These are phyloP conservation scores for Phytophthora cryptogea DNA, from an alignment of 352 stramenopile species.

Conservation along the genomic window DNA sequence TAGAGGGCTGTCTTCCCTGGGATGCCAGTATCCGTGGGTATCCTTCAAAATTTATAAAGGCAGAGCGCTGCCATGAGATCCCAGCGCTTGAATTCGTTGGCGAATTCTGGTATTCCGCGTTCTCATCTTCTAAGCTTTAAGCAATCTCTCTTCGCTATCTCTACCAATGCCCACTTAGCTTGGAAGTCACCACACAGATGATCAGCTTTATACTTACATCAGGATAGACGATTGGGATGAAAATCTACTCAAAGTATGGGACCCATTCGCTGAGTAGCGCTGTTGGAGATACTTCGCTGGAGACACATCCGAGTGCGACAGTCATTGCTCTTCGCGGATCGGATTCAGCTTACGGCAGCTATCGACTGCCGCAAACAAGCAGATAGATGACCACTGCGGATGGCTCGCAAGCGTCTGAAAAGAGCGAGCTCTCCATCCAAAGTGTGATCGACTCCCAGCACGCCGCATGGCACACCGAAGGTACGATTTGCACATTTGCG, in stretches of 20 bases:
- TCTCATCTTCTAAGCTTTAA: too few relatives aligned
- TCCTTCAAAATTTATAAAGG: too few relatives aligned
- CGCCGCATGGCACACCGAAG: too few relatives aligned
- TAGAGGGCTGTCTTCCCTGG: not conserved
- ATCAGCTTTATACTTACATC: too few relatives aligned
- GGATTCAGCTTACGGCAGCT: constrained; percentile 23
- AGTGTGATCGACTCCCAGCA: too few relatives aligned
- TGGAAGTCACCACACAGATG: too few relatives aligned
- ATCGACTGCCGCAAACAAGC: constrained; percentile 11
- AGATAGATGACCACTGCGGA: not conserved
- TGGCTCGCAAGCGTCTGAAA: not conserved
- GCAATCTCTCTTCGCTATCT: too few relatives aligned
- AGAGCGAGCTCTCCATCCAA: too few relatives aligned
- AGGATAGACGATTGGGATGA: too few relatives aligned
- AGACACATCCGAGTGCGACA: constrained; percentile 5
- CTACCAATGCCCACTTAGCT: too few relatives aligned
- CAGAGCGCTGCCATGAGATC: constrained; percentile 13
- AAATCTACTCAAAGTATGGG: too few relatives aligned
- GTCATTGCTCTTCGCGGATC: constrained; percentile 1
- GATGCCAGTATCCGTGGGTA: constrained; percentile 5
- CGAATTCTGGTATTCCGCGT: not conserved
- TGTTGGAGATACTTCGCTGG: not conserved
- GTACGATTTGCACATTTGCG: constrained; percentile 5
- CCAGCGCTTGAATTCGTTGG: not conserved
- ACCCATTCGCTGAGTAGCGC: not conserved